Conservation (phyloP, 768 basidiomycete species). For the Panellus pusillus region DNA sequence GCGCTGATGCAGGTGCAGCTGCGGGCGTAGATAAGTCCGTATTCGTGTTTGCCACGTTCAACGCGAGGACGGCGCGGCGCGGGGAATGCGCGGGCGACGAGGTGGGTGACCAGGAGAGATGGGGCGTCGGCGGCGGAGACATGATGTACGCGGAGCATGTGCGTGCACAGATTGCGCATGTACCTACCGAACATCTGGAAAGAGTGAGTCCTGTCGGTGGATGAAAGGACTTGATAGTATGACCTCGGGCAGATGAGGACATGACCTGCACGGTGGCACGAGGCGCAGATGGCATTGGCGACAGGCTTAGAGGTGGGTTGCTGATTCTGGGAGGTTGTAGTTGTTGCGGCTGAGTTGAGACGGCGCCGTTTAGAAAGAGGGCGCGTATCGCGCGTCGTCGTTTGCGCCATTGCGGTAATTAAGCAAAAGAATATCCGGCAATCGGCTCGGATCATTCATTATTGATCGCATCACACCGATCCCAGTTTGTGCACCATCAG, state of each 20-base stretch:
- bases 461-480: too few relatives aligned
- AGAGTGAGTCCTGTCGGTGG: background rate
- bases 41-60: conserved; percentile 23
- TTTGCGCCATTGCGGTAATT: background rate
- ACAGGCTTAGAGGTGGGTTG: background rate
- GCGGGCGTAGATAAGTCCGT: conserved; percentile 1
- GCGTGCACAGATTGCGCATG: conserved; percentile 46
- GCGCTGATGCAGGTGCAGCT: conserved; percentile 1
- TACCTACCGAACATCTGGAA: conserved; percentile 24
- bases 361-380: conserved; percentile 14
- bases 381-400: conserved; percentile 2
- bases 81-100: conserved; percentile 33
- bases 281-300: conserved; percentile 12
- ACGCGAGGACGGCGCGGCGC: conserved; percentile 29
- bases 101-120: conserved; percentile 38
- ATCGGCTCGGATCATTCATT: too few relatives aligned
- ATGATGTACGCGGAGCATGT: conserved; percentile 39
- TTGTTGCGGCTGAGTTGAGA: background rate
- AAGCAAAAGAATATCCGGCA: too few relatives aligned
- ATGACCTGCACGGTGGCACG: conserved; percentile 21
- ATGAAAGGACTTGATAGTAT: background rate
- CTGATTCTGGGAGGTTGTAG: background rate
- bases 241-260: conserved; percentile 16
- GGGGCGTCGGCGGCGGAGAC: conserved; percentile 40
- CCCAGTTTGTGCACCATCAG: too few relatives aligned